Conservation (phyloP, 2,329 filamentous ascomycete species). For the Emmonsiellopsis sp. region DNA sequence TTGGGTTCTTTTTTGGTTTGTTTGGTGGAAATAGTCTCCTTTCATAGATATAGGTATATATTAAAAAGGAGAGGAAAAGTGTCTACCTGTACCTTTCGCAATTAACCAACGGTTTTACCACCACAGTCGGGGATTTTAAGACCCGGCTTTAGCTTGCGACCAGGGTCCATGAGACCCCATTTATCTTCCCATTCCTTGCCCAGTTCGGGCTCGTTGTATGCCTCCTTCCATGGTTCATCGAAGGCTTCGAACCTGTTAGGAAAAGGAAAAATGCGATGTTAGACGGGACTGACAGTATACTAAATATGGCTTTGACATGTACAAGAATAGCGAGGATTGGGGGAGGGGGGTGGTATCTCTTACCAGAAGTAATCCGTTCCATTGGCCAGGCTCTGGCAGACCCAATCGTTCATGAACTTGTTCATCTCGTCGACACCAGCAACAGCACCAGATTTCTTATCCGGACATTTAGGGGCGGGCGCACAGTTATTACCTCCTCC, state of each 20-base stretch:
- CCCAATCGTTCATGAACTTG: slow-evolving; percentile 73
- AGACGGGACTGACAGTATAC: neutral
- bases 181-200: slow-evolving; percentile 83
- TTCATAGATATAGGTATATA: neutral
- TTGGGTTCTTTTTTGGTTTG: too few species aligned
- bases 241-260: slow-evolving; percentile 71
- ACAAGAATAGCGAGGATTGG: neutral
- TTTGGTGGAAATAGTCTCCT: neutral
- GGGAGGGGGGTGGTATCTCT: slow-evolving; percentile 17
- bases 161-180: slow-evolving; percentile 83
- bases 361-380: slow-evolving; percentile 90
- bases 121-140: slow-evolving; percentile 80
- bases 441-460: slow-evolving; percentile 53
- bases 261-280: neutral
- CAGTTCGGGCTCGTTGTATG: slow-evolving; percentile 53
- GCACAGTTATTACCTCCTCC: slow-evolving; percentile 73
- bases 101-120: slow-evolving; percentile 53
- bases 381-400: slow-evolving; percentile 70
- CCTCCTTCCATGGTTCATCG: slow-evolving; percentile 89
- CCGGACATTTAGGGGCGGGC: slow-evolving; percentile 44
- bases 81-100: neutral
- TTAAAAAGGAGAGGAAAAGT: neutral
- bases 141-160: slow-evolving; percentile 73
- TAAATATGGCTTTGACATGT: too few species aligned
- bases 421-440: slow-evolving; percentile 77